Base-by-base conservation (phyloP, 1,139 yeast species). In the Candida sp. region DNA sequence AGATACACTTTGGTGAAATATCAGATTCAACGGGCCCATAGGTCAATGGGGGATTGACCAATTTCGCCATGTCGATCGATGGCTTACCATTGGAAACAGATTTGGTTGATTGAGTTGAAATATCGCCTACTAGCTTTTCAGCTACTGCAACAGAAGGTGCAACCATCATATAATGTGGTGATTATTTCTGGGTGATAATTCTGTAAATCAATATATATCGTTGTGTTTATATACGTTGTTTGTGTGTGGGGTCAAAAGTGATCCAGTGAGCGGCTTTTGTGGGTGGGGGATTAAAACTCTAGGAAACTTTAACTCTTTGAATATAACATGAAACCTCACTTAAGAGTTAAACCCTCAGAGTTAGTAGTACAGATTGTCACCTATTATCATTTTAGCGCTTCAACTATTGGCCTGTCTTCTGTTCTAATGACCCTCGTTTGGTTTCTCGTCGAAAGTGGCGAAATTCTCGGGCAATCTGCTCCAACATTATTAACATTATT, bases 1-100 rank as follows among this genome's bases (percentile, higher is more conserved):
- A 65, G 25, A 66, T 48, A 33, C 57, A 54, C n/a, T 53, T 58
- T 8, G 43, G 45, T 1, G 68, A 63, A 40, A 66, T 61, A 41
- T 65, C 57, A 39, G 54, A 51, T 35, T 56, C 57, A 27, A 52
- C 45, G 6, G 66, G 59, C 11, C 50, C 49, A 23, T 56, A 55
- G 22, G 51, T 40, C 34, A 63, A 48, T 5, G 64, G 63, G 15
- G 70, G 68, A 33, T 57, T 48, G 22, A 64, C 44, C 42, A 40
- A 40, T 23, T 49, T 49, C 1, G 55, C 50, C 53, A 52, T 48
- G n/a, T 43, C 53, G 21, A 44, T 43, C 25, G 53, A 49, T 12
- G 37, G 32, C 22, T 23, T 23, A 33, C 33, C 29, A 38, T 29
- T 49, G 45, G 21, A 21, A 11, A 4, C 36, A 5, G 29, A 19